Base-by-base conservation (phyloP, 306 rosid genomes). In the Echinosophora koreensis region DNA sequence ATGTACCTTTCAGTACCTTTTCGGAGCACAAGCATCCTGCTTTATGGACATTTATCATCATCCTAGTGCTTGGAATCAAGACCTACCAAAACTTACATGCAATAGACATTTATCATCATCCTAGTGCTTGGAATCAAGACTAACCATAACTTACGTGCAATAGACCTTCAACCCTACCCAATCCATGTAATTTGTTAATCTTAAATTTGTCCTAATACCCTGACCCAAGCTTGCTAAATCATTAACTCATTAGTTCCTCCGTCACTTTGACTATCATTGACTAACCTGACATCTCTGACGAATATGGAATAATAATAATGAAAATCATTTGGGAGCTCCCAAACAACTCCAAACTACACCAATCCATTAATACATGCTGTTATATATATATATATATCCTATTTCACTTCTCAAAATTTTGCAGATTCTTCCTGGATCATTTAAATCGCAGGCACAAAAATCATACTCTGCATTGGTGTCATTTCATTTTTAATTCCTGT, bases 321-420 rank as follows among this genome's bases (percentile, higher is more conserved):
- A 71, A 51, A 34, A 38, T 72, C 15, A 37, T 39, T 77, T 42
- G 66, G 64, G 42, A 66, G 15, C 42, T 49, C 14, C 13, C 46
- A 54, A 71, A 14, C 47, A 57, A 9, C 55, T 72, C 46, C 65
- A 57, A 28, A 71, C 56, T 44, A 17, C 47, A 57, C 30, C 18
- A n/a, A 51, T 77, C n/a, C 37, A 69, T 9, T 51, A 16, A 74
- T 60, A 28, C 47, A 30, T 58, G 64, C 78, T 61, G 35, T 61
- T 22, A 22, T 22, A 1, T n/a, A n/a, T n/a, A n/a, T 32, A 18
- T 59, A 35, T 34, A 75, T 52, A 38, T 59, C 38, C 5, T 65
- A 55, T 69, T 56, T 59, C 10, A 13, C 46, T 28, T 66, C 46
- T 47, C 66, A 55, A 42, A 18, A 15, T 9, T 30, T 42, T 52